Evolutionary conservation across 176 grass and related monocot genomes (phyloP), one percentile per base, ranked within the genome.

Genomic region (Thinopyrum elongatum): DNA sequence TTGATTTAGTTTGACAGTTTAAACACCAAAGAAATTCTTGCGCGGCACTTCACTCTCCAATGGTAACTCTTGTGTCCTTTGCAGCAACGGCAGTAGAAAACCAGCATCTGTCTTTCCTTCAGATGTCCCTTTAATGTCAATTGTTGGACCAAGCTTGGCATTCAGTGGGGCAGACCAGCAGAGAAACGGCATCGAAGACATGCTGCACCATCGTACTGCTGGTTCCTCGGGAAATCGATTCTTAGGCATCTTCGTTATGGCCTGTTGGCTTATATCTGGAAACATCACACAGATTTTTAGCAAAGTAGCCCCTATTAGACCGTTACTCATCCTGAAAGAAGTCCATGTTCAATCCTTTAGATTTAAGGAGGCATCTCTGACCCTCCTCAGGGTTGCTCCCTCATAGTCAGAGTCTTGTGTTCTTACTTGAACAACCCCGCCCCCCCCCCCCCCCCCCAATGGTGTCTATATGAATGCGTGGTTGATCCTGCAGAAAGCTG

Each of bases 361-460:
- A 74, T 74, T 74, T 13, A 74, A 74, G n/a, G 70, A 27, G 70
- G 23, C 39, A 12, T 74, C 70, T 74, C 70, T 27, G 13, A 74
- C 39, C 70, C 70, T 73, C 3, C 15, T 73, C 38, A 26, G 69
- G 69, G 36, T 10, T 71, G 35, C 23, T 22, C 36, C 38, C n/a
- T 70, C 68, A 5, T 49, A 19, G 49, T 55, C 49, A 19, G 49
- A 55, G 49, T 55, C 26, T 23, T 47, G 23, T 73, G 41, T 46
- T 73, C 36, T 73, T 42, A 38, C 34, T 41, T 71, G 68, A 71
- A 71, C 34, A 10, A 22, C 12, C 39, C n/a, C n/a, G n/a, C n/a
- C n/a, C n/a, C n/a, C n/a, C n/a, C 11, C 68, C 38, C 7, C 36
- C 10, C 36, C 26, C 2, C 69, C 12, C 6, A 7, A 3, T 36